Conservation (phyloP, 148 eudicot genomes). For the Camellia japonica region DNA sequence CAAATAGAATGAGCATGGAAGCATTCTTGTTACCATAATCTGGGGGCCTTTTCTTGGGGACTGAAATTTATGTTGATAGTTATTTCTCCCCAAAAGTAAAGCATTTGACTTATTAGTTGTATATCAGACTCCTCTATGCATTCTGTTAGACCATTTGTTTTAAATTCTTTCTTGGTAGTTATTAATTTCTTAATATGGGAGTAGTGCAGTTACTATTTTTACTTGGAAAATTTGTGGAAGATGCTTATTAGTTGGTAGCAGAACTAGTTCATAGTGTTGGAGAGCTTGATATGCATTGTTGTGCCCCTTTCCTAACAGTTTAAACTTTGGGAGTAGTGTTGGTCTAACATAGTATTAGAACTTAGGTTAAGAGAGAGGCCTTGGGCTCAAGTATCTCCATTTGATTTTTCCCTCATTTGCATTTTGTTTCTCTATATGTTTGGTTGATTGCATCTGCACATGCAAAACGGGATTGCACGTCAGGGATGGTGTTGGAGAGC, state of each 20-base stretch:
- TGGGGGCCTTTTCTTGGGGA: background rate
- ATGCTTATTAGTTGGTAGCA: background rate
- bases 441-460: too few relatives aligned
- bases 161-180: background rate
- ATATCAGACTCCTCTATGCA: background rate
- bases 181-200: background rate
- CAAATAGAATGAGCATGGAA: background rate
- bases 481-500: too few relatives aligned
- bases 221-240: background rate
- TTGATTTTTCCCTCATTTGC: too few relatives aligned
- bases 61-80: background rate
- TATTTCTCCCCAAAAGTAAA: background rate
- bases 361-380: too few relatives aligned
- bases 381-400: too few relatives aligned
- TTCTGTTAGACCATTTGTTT: background rate
- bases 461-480: too few relatives aligned
- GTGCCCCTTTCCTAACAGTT: too few relatives aligned
- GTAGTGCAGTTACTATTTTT: slow-evolving; percentile 3
- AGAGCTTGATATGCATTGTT: too few relatives aligned
- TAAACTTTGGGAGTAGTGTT: too few relatives aligned
- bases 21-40: background rate
- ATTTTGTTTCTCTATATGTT: too few relatives aligned
- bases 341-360: too few relatives aligned
- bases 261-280: background rate
- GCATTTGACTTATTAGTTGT: background rate